phyloP scores from a whole-genome alignment of 2,329 filamentous ascomycete species.

The Aspergillus piperis region DNA sequence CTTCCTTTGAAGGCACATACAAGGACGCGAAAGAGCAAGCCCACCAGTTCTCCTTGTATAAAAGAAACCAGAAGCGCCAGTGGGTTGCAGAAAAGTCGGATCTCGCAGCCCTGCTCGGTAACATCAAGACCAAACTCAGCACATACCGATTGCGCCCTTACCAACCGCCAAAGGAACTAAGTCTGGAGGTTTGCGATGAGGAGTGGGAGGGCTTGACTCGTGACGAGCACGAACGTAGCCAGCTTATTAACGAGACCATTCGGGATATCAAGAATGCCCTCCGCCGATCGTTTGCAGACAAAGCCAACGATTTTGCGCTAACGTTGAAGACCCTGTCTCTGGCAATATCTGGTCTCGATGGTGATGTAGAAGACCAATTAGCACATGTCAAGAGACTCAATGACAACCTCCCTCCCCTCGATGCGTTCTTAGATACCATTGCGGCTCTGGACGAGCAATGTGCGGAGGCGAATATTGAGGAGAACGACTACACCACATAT shows the following conservation, averaged over 20 bases:
- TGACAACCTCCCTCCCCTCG: constrained; percentile 82
- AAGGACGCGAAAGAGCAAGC: constrained; percentile 87
- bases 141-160: constrained; percentile 92
- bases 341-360: constrained; percentile 94
- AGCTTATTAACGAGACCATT: constrained; percentile 97
- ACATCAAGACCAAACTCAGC: constrained; percentile 97
- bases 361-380: constrained; percentile 92
- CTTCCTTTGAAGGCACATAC: constrained; percentile 89
- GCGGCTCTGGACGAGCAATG: constrained; percentile 84
- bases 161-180: constrained; percentile 81
- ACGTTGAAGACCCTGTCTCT: constrained; percentile 93
- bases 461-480: constrained; percentile 94
- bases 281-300: constrained; percentile 90
- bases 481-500: constrained; percentile 99
- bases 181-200: constrained; percentile 75
- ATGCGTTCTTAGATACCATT: constrained; percentile 86
- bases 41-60: constrained; percentile 80
- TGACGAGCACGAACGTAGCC: constrained; percentile 83
- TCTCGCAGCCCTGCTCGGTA: constrained; percentile 85
- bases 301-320: constrained; percentile 96
- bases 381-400: constrained; percentile 83
- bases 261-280: constrained; percentile 97
- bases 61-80: constrained; percentile 82
- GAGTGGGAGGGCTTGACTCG: constrained; percentile 80
- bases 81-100: constrained; percentile 99